Evolutionary conservation across 768 basidiomycete species (phyloP).

Genomic region (Crucibulum laeve): DNA sequence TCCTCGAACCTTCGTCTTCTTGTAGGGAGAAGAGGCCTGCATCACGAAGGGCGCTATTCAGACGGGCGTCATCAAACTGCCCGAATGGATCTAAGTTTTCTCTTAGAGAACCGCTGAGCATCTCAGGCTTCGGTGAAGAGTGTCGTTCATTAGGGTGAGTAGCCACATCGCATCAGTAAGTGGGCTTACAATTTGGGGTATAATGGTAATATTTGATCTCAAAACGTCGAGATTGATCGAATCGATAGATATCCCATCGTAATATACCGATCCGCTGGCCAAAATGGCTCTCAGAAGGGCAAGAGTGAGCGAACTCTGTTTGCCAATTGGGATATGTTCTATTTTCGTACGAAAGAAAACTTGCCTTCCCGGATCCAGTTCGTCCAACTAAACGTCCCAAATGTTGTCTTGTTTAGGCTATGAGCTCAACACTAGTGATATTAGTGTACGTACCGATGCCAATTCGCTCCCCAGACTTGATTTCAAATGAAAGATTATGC

Average conservation of each 20-base stretch:
- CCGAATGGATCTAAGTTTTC: conserved; percentile 9
- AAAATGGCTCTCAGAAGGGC: background rate
- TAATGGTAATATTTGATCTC: background rate
- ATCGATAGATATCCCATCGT: background rate
- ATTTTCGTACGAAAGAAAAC: background rate
- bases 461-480: conserved; percentile 10
- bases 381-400: conserved; percentile 14
- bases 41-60: conserved; percentile 6
- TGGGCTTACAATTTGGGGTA: conserved; percentile 1
- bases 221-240: background rate
- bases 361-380: conserved; percentile 23
- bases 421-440: background rate
- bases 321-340: background rate
- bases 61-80: conserved; percentile 7
- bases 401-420: background rate
- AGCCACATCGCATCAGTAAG: background rate
- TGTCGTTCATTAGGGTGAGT: background rate
- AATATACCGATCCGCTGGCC: background rate
- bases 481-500: conserved; percentile 8
- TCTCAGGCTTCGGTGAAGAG: conserved; percentile 6
- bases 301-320: conserved; percentile 16
- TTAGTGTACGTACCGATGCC: conserved; percentile 7
- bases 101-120: conserved; percentile 6
- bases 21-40: conserved; percentile 10
- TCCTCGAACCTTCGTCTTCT: conserved; percentile 15